phyloP scores from a whole-genome alignment of 371 early-diverging fungal genomes.

The Circinella umbellata region DNA sequence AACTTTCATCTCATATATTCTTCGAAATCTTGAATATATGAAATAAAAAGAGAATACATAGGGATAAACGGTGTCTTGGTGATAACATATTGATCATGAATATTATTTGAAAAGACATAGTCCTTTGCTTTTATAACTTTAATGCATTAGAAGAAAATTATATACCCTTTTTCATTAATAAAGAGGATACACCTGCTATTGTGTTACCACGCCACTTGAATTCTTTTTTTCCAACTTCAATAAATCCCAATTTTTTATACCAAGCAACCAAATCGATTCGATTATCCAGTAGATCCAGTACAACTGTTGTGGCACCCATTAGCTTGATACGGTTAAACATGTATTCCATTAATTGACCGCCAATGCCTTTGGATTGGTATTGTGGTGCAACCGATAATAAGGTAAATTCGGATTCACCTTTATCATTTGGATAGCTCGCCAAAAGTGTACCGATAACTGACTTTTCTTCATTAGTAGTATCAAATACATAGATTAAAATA shows the following conservation, averaged over 20 bases:
- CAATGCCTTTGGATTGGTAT: constrained; percentile 59
- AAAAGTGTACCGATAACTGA: constrained; percentile 41
- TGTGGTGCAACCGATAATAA: constrained; percentile 57
- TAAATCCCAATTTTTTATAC: constrained; percentile 59
- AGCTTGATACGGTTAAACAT: constrained; percentile 40
- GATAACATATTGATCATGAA: too few relatives aligned
- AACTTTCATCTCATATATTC: too few relatives aligned
- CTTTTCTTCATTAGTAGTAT: constrained; percentile 5
- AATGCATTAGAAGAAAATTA: too few relatives aligned
- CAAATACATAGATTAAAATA: constrained; percentile 29
- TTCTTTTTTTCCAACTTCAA: constrained; percentile 39
- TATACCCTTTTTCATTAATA: neutral
- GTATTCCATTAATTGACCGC: constrained; percentile 50
- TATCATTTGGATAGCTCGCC: constrained; percentile 30
- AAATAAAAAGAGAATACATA: too few relatives aligned
- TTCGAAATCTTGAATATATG: too few relatives aligned
- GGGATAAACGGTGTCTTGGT: too few relatives aligned
- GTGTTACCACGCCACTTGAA: neutral
- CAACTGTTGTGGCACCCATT: constrained; percentile 38
- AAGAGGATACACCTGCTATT: neutral
- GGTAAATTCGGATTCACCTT: constrained; percentile 42
- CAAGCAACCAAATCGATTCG: constrained; percentile 55
- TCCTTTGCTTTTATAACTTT: too few relatives aligned
- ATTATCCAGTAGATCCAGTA: constrained; percentile 54
- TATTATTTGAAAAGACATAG: too few relatives aligned